Evolutionary conservation across 1,139 yeast genomes (phyloP).

Genomic region (Yamadazyma diddensiae): DNA sequence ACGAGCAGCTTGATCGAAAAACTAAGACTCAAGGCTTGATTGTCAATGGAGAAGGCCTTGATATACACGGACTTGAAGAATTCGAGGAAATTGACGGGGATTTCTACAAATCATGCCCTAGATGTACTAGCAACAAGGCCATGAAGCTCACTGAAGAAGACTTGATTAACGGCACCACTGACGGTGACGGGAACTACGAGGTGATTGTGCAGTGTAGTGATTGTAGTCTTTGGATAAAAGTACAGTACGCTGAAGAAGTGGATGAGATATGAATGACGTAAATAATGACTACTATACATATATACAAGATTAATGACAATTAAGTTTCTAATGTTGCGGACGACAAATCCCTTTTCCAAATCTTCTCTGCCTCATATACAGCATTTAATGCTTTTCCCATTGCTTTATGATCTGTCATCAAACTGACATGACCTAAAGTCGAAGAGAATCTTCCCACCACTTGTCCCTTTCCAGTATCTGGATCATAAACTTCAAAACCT

Average conservation of each 20-base stretch:
- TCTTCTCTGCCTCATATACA: slow-evolving; percentile 51
- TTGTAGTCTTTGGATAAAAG: slow-evolving; percentile 83
- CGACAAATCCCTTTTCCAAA: slow-evolving; percentile 32
- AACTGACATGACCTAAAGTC: slow-evolving; percentile 71
- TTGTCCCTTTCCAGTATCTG: slow-evolving; percentile 35
- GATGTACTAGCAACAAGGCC: slow-evolving; percentile 60
- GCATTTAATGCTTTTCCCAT: slow-evolving; percentile 71
- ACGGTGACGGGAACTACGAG: slow-evolving; percentile 58
- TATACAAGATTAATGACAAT: slow-evolving; percentile 8
- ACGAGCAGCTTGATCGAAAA: slow-evolving; percentile 35
- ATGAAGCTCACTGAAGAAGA: slow-evolving; percentile 60
- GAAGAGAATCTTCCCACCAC: slow-evolving; percentile 68
- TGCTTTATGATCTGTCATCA: slow-evolving; percentile 69
- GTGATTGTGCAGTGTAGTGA: slow-evolving; percentile 74
- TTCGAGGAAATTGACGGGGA: slow-evolving; percentile 37
- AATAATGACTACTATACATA: too few species aligned
- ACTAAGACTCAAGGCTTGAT: slow-evolving; percentile 48
- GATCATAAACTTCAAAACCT: slow-evolving; percentile 52
- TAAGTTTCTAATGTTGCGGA: too few species aligned
- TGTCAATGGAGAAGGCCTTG: slow-evolving; percentile 64
- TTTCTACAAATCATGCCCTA: slow-evolving; percentile 60
- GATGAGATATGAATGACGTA: too few species aligned
- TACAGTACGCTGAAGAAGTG: slow-evolving; percentile 51
- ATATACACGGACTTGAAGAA: slow-evolving; percentile 61
- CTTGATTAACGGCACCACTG: slow-evolving; percentile 49